Evolutionary conservation across 2,329 filamentous ascomycete species (phyloP).

Genomic region (Colletotrichum neosansevieriae): DNA sequence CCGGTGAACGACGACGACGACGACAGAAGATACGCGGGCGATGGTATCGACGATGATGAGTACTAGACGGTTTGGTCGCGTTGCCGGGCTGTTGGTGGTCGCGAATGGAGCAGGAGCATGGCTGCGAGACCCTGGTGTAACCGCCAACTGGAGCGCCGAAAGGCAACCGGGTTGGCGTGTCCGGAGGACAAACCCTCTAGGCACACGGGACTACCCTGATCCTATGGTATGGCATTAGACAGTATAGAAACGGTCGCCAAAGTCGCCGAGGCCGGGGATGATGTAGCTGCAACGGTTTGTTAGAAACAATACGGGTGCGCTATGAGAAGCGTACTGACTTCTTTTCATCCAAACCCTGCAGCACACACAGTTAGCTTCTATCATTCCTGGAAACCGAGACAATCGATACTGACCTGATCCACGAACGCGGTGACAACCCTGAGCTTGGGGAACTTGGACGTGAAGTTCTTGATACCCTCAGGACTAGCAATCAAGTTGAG

Average conservation of each 20-base stretch:
- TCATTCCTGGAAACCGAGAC: neutral
- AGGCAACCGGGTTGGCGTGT: neutral
- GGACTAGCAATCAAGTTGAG: constrained; percentile 98
- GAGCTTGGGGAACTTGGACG: constrained; percentile 87
- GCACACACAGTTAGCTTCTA: neutral
- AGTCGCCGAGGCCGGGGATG: constrained; percentile 92
- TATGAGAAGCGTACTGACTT: constrained; percentile 74
- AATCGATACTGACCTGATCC: constrained; percentile 70
- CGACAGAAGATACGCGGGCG: constrained; percentile 63
- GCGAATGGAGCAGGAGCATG: too few relatives aligned
- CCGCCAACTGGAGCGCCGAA: neutral
- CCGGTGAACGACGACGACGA: constrained; percentile 59
- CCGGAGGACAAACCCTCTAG: neutral
- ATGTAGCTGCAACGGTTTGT: constrained; percentile 80
- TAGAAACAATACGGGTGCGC: constrained; percentile 47
- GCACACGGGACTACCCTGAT: neutral
- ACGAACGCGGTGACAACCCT: constrained; percentile 96
- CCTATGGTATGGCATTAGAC: constrained; percentile 62
- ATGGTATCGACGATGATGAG: constrained; percentile 68
- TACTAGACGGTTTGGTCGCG: constrained; percentile 54
- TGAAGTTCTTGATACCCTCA: constrained; percentile 90
- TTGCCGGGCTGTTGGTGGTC: too few relatives aligned
- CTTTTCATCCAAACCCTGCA: constrained; percentile 89
- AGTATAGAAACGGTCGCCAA: constrained; percentile 96
- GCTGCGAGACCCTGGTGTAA: neutral